Conservation (phyloP, 2,329 filamentous ascomycete species). For the Pseudogymnoascus pannorum region DNA sequence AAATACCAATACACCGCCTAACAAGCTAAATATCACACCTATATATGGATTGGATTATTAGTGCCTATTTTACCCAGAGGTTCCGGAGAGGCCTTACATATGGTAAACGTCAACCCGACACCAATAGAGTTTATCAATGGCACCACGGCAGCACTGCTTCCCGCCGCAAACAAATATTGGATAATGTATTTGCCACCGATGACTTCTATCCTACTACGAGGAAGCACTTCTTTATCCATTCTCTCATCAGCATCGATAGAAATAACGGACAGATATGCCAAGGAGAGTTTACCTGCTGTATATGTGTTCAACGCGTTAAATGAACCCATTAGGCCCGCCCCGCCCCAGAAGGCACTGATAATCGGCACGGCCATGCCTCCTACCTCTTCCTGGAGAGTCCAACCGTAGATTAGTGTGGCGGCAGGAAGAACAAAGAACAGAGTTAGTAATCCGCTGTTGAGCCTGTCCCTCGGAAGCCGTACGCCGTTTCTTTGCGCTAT, state of each 20-base stretch:
- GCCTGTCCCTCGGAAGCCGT: slow-evolving; percentile 28
- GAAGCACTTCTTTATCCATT: slow-evolving; percentile 22
- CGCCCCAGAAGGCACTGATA: slow-evolving; percentile 29
- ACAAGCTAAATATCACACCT: neutral
- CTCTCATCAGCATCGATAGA: neutral
- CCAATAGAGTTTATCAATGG: slow-evolving; percentile 28
- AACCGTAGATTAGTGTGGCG: slow-evolving; percentile 30
- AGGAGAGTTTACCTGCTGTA: slow-evolving; percentile 28
- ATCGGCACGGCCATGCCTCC: slow-evolving; percentile 32
- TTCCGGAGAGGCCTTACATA: neutral
- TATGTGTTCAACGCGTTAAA: slow-evolving; percentile 36
- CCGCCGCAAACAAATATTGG: slow-evolving; percentile 26
- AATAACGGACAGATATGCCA: neutral
- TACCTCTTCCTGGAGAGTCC: slow-evolving; percentile 29
- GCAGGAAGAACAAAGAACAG: slow-evolving; percentile 30
- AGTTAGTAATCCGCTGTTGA: slow-evolving; percentile 27
- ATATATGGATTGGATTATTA: neutral
- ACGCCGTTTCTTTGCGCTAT: slow-evolving; percentile 31
- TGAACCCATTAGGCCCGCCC: slow-evolving; percentile 31
- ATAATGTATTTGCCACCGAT: slow-evolving; percentile 30
- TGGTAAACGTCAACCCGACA: slow-evolving; percentile 17
- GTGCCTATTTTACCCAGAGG: neutral
- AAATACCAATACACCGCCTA: neutral
- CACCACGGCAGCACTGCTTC: slow-evolving; percentile 22
- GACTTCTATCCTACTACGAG: slow-evolving; percentile 21